Evolutionary conservation across 495 filamentous ascomycete genomes (phyloP).

Genomic region (Neurospora cerealis): DNA sequence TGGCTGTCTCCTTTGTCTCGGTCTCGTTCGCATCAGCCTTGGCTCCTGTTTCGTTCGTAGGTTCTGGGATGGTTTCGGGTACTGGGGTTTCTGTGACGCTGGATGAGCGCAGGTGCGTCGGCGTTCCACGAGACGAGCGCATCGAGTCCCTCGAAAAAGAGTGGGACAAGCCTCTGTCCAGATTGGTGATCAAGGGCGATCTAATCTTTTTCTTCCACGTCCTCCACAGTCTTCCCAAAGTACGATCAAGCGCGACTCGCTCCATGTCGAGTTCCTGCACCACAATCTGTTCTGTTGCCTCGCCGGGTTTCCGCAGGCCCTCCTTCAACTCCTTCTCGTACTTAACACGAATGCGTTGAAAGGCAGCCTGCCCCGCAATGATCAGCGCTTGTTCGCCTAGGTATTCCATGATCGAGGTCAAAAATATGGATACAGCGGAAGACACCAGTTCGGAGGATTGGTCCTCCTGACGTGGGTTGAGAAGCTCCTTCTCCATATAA

Average conservation of each 20-base stretch:
- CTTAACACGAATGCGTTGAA: slow-evolving; percentile 51
- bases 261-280: slow-evolving; percentile 92
- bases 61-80: slow-evolving; percentile 18
- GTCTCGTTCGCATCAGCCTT: not conserved
- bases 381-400: slow-evolving; percentile 84
- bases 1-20: not conserved
- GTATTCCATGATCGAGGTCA: slow-evolving; percentile 89
- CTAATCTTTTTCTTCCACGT: slow-evolving; percentile 85
- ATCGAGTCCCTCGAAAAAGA: slow-evolving; percentile 34
- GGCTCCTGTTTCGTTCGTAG: slow-evolving; percentile 3
- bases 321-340: slow-evolving; percentile 42
- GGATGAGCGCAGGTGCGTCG: slow-evolving; percentile 25
- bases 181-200: slow-evolving; percentile 23
- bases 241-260: slow-evolving; percentile 79
- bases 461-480: slow-evolving; percentile 45
- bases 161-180: slow-evolving; percentile 25
- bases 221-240: slow-evolving; percentile 83
- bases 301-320: slow-evolving; percentile 27
- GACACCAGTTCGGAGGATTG: slow-evolving; percentile 61
- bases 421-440: slow-evolving; percentile 86
- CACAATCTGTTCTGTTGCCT: slow-evolving; percentile 51
- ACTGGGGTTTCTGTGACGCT: slow-evolving; percentile 23
- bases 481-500: slow-evolving; percentile 62
- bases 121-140: slow-evolving; percentile 5
- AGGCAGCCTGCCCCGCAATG: slow-evolving; percentile 82